These are phyloP conservation scores for Penicillium cosmopolitanum DNA, from an alignment of 495 filamentous ascomycete species.

Conservation along the genomic window DNA sequence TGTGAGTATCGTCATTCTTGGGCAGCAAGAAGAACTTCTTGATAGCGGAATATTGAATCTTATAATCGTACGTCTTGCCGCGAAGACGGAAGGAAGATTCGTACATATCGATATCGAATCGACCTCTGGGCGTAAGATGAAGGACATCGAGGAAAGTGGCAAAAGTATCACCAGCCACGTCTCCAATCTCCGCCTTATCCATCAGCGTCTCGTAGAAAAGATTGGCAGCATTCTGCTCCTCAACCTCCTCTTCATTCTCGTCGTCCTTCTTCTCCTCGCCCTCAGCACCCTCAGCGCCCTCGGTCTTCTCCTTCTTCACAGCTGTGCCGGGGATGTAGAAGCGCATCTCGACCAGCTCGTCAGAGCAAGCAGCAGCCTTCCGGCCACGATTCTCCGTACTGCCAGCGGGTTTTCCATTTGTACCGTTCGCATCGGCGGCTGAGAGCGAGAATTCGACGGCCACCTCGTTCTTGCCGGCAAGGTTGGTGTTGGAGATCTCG, in stretches of 20 bases:
- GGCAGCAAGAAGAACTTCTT: constrained; percentile 99
- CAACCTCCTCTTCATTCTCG: constrained; percentile 72
- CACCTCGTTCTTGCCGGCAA: constrained; percentile 97
- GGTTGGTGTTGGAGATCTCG: constrained; percentile 96
- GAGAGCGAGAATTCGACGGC: constrained; percentile 84
- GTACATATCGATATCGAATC: constrained; percentile 99
- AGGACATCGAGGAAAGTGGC: constrained; percentile 97
- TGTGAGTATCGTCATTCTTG: constrained; percentile 95
- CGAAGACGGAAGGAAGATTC: constrained; percentile 96
- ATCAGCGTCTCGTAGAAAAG: constrained; percentile 97
- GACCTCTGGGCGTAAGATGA: constrained; percentile 97
- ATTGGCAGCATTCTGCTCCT: constrained; percentile 91
- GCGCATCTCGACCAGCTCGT: constrained; percentile 96
- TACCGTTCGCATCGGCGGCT: constrained; percentile 68
- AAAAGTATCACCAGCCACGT: constrained; percentile 95
- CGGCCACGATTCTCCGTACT: constrained; percentile 79
- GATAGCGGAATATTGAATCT: constrained; percentile 95
- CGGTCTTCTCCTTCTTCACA: constrained; percentile 77
- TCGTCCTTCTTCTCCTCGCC: constrained; percentile 70
- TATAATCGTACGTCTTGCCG: constrained; percentile 99
- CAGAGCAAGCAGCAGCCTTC: constrained; percentile 83
- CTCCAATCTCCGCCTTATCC: constrained; percentile 98
- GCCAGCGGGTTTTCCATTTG: constrained; percentile 71
- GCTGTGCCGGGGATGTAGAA: constrained; percentile 97
- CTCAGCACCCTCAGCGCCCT: constrained; percentile 74